These are phyloP conservation scores for Dittrichia graveolens DNA, from an alignment of 129 eudicot genomes.

Conservation along the genomic window DNA sequence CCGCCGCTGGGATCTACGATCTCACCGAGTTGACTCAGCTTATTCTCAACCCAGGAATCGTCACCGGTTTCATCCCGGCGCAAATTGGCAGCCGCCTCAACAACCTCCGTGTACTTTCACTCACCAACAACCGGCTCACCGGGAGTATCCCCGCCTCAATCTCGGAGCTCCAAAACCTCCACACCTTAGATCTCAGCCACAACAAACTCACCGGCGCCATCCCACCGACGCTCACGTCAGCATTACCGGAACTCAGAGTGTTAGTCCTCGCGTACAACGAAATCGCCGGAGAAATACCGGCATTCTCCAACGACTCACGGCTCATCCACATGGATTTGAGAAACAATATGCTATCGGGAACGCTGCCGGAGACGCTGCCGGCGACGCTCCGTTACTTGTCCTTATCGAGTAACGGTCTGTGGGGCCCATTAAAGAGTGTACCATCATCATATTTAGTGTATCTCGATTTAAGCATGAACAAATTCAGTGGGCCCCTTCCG, in stretches of 20 bases:
- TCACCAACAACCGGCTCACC: constrained; percentile 70
- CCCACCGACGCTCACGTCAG: constrained; percentile 34
- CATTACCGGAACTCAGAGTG: constrained; percentile 39
- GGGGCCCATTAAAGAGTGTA: constrained; percentile 62
- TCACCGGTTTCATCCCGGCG: constrained; percentile 72
- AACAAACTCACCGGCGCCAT: constrained; percentile 61
- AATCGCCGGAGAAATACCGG: constrained; percentile 58
- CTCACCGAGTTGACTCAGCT: constrained; percentile 70
- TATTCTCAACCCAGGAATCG: constrained; percentile 64
- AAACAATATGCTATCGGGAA: constrained; percentile 44
- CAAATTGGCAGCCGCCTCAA: constrained; percentile 38
- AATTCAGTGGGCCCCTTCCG: constrained; percentile 76
- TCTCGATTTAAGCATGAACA: constrained; percentile 87
- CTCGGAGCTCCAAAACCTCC: constrained; percentile 46
- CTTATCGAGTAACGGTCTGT: constrained; percentile 53
- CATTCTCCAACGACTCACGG: constrained; percentile 29
- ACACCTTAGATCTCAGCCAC: constrained; percentile 75
- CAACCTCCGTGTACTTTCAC: constrained; percentile 60
- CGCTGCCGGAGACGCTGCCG: constrained; percentile 50
- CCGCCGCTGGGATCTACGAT: constrained; percentile 33
- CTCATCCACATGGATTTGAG: constrained; percentile 64
- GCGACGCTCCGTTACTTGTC: constrained; percentile 66
- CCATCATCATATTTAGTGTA: constrained; percentile 57
- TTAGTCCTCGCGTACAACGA: constrained; percentile 49
- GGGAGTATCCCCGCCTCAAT: constrained; percentile 60